phyloP scores from a whole-genome alignment of 1,284 basidiomycete species.

The Phylloboletellus chloephorus region DNA sequence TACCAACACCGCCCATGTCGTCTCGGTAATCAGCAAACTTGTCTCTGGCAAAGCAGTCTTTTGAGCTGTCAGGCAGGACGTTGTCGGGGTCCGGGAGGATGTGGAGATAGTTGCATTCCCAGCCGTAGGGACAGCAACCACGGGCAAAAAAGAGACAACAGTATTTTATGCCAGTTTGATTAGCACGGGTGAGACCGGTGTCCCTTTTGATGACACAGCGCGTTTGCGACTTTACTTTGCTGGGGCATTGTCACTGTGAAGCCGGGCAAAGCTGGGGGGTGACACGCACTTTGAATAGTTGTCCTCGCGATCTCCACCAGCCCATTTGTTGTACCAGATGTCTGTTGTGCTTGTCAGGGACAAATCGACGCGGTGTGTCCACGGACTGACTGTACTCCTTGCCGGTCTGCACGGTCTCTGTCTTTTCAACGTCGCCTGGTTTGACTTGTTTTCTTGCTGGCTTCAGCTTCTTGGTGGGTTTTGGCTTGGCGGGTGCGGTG shows the following conservation, averaged over 20 bases:
- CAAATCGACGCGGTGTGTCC: background rate
- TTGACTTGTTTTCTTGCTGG: slow-evolving; percentile 90
- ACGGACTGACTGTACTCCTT: slow-evolving; percentile 83
- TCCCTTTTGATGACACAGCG: slow-evolving; percentile 88
- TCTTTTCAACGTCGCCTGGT: slow-evolving; percentile 83
- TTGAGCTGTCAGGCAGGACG: slow-evolving; percentile 82
- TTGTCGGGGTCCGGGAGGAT: slow-evolving; percentile 69
- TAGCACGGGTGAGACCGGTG: slow-evolving; percentile 88
- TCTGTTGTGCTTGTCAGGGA: slow-evolving; percentile 46
- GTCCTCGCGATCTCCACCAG: slow-evolving; percentile 91
- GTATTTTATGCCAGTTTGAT: slow-evolving; percentile 88
- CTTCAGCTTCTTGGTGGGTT: slow-evolving; percentile 54
- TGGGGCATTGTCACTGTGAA: slow-evolving; percentile 31
- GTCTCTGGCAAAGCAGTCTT: slow-evolving; percentile 95
- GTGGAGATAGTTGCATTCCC: slow-evolving; percentile 96
- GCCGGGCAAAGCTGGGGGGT: background rate
- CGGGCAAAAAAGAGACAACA: slow-evolving; percentile 94
- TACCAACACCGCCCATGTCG: slow-evolving; percentile 99
- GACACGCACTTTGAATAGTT: slow-evolving; percentile 79
- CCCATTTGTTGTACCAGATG: slow-evolving; percentile 99
- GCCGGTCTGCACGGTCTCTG: slow-evolving; percentile 83
- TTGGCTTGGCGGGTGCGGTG: slow-evolving; percentile 16
- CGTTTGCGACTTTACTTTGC: slow-evolving; percentile 89
- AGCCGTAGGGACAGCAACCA: slow-evolving; percentile 95
- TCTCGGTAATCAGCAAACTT: slow-evolving; percentile 97